Evolutionary conservation across 169 alveolate species (phyloP), one percentile per base, ranked within the genome.

Genomic region (Eimeria praecox): DNA sequence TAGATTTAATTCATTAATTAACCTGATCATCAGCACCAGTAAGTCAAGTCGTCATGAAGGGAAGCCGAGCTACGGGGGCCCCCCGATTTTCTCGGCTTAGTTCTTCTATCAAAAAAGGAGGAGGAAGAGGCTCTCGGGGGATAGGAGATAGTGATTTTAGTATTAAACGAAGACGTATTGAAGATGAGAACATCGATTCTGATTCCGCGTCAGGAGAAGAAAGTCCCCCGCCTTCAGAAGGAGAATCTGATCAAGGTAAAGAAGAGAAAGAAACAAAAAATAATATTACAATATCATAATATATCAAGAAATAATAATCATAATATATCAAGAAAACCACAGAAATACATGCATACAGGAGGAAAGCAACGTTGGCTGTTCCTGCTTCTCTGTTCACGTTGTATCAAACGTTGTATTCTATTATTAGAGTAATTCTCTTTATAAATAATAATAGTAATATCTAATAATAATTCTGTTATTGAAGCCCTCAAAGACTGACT

Each of bases 201-300:
- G 93, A 86, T 44, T 86, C 93, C 16, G 93, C 93, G 3, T 86
- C 93, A 30, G 93, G 82, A 20, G 59, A 38, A n/a, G 93, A 86
- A 0, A 54, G 30, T 40, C 44, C 80, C 24, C 59, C 93, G 14
- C 18, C 62, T 8, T 6, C 93, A 3, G 93, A 86, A 30, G n/a
- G 82, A 18, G 93, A 86, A 10, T 59, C 77, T 3, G 93, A 86
- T 18, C 64, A 6, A 30, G 93, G 93, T 86, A 44, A 86, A 2
- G 24, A 1, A 18, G 2, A 22, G 38, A 35, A 27, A 78, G 33
- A 20, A 75, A n/a, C 27, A 16, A 24, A 1, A 38, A 77, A 5
- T 46, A 0, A 0, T 9, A 18, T 9, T 56, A 16, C 27, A 56
- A 56, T 14, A 56, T 5, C 56, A 5, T 12, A 12, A 18, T 16